Percentiles rank a stretch among this genome's conserved stretches.
phyloP scores from a whole-genome alignment of 768 basidiomycete species.

The Agrocybe pediades region DNA sequence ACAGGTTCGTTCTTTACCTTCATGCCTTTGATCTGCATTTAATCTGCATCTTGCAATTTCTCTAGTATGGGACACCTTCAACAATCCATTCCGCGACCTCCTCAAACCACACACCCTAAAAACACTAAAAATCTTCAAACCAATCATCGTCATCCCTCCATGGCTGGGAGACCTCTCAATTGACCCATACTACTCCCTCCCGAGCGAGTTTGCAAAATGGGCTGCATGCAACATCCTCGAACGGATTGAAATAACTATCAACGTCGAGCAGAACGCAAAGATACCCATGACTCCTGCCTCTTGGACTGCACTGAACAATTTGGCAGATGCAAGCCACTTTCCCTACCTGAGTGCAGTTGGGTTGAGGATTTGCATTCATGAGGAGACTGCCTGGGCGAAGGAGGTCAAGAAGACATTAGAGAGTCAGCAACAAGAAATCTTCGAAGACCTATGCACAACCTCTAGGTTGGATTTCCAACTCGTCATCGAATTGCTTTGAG shows the following conservation, averaged over 20 bases:
- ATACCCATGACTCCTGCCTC: background rate
- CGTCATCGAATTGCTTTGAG: background rate
- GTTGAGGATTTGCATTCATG: background rate
- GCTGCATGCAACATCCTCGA: slow-evolving; percentile 2
- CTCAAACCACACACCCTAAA: slow-evolving; percentile 6
- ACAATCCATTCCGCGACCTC: slow-evolving; percentile 2
- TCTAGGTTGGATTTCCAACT: background rate
- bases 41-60: background rate
- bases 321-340: slow-evolving; percentile 1
- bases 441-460: background rate
- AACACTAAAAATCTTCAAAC: slow-evolving; percentile 5
- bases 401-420: background rate
- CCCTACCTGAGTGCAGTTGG: slow-evolving; percentile 1
- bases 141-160: slow-evolving; percentile 6
- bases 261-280: slow-evolving; percentile 1
- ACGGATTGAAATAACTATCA: slow-evolving; percentile 1
- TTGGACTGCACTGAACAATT: background rate
- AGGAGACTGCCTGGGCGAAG: background rate
- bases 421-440: background rate
- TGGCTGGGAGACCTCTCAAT: slow-evolving; percentile 1
- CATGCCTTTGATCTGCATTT: background rate
- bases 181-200: slow-evolving; percentile 5
- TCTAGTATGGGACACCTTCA: slow-evolving; percentile 8
- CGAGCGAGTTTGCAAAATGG: slow-evolving; percentile 10
- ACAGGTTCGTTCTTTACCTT: background rate